These are phyloP conservation scores for Neurospora sp. DNA, from an alignment of 495 filamentous ascomycete genomes.

Conservation along the genomic window DNA sequence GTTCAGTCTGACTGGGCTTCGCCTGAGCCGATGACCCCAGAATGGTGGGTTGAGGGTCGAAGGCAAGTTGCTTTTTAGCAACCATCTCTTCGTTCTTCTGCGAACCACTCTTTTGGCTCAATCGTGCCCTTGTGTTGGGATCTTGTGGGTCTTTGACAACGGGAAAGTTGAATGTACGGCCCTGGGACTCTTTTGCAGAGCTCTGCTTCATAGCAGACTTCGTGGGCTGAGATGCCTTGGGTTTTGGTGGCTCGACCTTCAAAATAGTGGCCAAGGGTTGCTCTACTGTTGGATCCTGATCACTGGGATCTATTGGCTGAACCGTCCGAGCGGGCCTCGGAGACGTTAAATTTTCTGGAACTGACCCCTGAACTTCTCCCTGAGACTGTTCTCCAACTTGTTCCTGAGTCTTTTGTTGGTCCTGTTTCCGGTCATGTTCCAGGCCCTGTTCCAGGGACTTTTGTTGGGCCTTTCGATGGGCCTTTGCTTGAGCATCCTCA, in stretches of 20 bases:
- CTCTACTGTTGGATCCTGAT: background rate
- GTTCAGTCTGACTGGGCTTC: background rate
- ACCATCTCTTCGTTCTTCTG: slow-evolving; percentile 28
- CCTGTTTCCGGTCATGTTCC: background rate
- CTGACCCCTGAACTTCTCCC: background rate
- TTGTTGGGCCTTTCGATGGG: background rate
- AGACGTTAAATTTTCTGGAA: background rate
- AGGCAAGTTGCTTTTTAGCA: slow-evolving; percentile 30
- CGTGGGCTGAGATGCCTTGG: slow-evolving; percentile 10
- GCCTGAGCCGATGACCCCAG: slow-evolving; percentile 2
- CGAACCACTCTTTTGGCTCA: slow-evolving; percentile 55
- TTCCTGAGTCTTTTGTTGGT: background rate
- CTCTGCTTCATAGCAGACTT: slow-evolving; percentile 12
- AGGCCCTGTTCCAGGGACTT: background rate
- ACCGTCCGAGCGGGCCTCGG: background rate
- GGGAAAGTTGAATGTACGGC: slow-evolving; percentile 50
- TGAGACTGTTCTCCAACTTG: too few relatives aligned
- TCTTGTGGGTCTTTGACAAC: slow-evolving; percentile 74
- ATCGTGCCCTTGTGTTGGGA: slow-evolving; percentile 49
- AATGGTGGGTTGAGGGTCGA: slow-evolving; percentile 16
- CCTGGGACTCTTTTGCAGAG: slow-evolving; percentile 13
- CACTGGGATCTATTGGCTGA: background rate
- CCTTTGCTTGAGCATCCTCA: background rate
- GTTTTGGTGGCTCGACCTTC: background rate
- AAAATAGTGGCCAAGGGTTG: background rate